These are phyloP conservation scores for Aspergillus sclerotiicarbonarius DNA, from an alignment of 495 filamentous ascomycete genomes.

Conservation along the genomic window DNA sequence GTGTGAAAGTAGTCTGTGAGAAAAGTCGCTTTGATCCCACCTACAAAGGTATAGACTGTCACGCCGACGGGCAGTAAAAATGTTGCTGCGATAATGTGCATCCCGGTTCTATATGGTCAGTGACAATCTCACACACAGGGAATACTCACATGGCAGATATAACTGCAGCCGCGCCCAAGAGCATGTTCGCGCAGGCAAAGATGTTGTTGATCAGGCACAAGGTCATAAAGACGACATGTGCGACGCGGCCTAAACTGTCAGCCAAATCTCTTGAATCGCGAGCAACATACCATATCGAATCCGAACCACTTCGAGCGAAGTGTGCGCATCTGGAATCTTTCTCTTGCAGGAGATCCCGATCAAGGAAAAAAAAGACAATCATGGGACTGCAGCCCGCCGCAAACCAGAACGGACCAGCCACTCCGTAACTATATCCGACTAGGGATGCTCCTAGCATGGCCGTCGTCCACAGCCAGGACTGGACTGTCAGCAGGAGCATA, in stretches of 20 bases:
- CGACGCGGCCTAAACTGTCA: constrained; percentile 21
- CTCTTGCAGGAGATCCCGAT: constrained; percentile 47
- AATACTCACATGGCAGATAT: constrained; percentile 34
- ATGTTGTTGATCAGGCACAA: constrained; percentile 44
- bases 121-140: no score
- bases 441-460: constrained; percentile 32
- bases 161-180: constrained; percentile 40
- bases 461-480: constrained; percentile 28
- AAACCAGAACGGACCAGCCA: constrained; percentile 43
- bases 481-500: neutral
- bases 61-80: constrained; percentile 45
- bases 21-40: constrained; percentile 51
- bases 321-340: constrained; percentile 47
- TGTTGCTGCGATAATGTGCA: constrained; percentile 45
- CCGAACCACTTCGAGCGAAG: constrained; percentile 41
- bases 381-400: constrained; percentile 44
- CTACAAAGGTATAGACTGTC: constrained; percentile 44
- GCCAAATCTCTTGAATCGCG: neutral
- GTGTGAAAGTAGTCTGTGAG: constrained; percentile 46
- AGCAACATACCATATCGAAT: constrained; percentile 28
- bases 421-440: constrained; percentile 35
- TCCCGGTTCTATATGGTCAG: constrained; percentile 34
- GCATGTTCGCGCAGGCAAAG: constrained; percentile 44
- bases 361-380: constrained; percentile 47
- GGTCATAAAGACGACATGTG: constrained; percentile 44